Percentiles rank a stretch among this genome's conserved stretches.
phyloP scores from a whole-genome alignment of 140 eudicot genomes.

The Senecio squalidus region DNA sequence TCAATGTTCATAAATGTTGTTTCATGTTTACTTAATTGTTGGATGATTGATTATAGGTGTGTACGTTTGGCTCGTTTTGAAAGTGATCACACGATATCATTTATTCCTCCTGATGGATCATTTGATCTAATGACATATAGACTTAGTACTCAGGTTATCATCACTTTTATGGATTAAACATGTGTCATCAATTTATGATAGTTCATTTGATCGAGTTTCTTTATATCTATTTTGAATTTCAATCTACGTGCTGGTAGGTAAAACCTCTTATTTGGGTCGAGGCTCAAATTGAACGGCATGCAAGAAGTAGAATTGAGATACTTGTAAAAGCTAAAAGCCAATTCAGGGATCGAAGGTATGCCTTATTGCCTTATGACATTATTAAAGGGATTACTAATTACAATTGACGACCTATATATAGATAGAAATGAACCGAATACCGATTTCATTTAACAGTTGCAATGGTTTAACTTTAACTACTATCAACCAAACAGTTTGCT shows the following conservation, averaged over 20 bases:
- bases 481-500: too few species aligned
- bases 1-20: too few species aligned
- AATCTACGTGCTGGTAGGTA: constrained; percentile 32
- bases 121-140: constrained; percentile 81
- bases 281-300: constrained; percentile 72
- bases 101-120: constrained; percentile 83
- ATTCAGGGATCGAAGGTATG: constrained; percentile 64
- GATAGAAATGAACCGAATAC: too few species aligned
- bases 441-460: too few species aligned
- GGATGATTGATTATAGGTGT: constrained; percentile 38
- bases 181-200: neutral
- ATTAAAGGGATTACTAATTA: too few species aligned
- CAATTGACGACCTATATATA: too few species aligned
- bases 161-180: neutral
- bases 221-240: neutral
- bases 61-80: constrained; percentile 75
- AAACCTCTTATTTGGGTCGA: constrained; percentile 79
- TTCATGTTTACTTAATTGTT: neutral
- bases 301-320: constrained; percentile 65
- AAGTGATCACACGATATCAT: constrained; percentile 73
- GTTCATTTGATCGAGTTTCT: neutral
- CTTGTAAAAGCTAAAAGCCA: constrained; percentile 69
- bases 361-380: neutral
- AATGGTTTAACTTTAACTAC: too few species aligned
- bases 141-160: constrained; percentile 54